Conservation (phyloP, 2,329 filamentous ascomycete species). For the Lasiodiplodia citricola region DNA sequence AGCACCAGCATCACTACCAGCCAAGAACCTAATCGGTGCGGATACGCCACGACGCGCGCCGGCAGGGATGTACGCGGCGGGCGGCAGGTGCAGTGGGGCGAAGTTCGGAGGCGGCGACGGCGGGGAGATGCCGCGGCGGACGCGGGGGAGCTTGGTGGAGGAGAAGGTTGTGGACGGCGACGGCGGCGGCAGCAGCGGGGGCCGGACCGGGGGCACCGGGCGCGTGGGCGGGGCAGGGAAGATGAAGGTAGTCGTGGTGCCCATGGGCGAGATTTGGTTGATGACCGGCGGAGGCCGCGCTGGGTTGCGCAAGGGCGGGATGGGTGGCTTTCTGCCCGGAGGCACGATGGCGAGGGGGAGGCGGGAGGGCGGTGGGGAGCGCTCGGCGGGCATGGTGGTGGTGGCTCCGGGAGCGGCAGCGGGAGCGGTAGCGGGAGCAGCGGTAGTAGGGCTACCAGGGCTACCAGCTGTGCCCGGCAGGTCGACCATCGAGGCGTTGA, state of each 20-base stretch:
- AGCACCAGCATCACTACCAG: not conserved
- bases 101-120: not conserved
- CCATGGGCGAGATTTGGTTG: not conserved
- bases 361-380: not conserved
- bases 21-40: not conserved
- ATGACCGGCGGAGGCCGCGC: not conserved
- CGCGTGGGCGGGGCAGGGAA: not conserved
- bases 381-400: not conserved
- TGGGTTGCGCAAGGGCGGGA: not conserved
- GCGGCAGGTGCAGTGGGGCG: not conserved
- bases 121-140: not conserved
- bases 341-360: not conserved
- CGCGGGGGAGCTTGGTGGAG: no score
- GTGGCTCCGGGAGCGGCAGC: not conserved
- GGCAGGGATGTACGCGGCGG: not conserved
- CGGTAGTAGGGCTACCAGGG: not conserved
- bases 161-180: no score
- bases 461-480: not conserved
- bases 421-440: not conserved
- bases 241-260: not conserved
- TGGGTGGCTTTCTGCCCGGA: not conserved
- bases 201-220: not conserved
- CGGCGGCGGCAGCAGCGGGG: no score
- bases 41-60: not conserved
- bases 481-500: conserved; percentile 14